These are phyloP conservation scores for Collybiopsis luxurians DNA, from an alignment of 768 basidiomycete genomes.

Conservation along the genomic window DNA sequence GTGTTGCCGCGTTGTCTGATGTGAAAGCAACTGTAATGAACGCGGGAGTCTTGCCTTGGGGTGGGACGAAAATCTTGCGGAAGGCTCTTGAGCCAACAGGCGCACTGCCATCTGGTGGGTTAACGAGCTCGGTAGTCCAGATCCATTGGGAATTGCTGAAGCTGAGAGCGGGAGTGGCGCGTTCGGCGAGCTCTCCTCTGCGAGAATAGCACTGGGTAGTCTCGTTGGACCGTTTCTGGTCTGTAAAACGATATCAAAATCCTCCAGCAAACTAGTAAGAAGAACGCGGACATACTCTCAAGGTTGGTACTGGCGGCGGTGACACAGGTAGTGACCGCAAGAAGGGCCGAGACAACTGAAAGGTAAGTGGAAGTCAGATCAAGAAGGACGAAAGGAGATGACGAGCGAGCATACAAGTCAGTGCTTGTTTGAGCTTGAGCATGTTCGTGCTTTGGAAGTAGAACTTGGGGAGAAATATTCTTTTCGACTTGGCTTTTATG, in stretches of 20 bases:
- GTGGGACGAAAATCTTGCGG: constrained; percentile 19
- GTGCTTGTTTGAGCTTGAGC: no score
- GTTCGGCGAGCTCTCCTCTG: no score
- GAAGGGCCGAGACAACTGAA: neutral
- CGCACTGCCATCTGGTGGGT: constrained; percentile 20
- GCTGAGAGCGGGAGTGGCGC: neutral
- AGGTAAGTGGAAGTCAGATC: no score
- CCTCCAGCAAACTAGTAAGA: no score
- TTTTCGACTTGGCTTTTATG: no score
- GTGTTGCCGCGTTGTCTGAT: constrained; percentile 23
- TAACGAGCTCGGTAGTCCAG: constrained; percentile 10
- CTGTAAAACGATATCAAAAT: no score
- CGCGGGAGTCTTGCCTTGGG: constrained; percentile 19
- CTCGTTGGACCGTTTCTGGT: no score
- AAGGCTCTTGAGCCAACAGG: constrained; percentile 24
- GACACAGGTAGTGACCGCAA: neutral
- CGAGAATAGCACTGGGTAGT: neutral
- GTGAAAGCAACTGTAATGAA: constrained; percentile 20
- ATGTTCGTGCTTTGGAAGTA: no score
- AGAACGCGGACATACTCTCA: no score
- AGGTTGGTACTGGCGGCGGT: neutral
- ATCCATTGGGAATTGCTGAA: constrained; percentile 2
- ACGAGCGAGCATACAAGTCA: no score
- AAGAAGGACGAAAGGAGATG: no score
- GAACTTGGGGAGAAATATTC: no score